Conservation (phyloP, 2,329 filamentous ascomycete genomes). For the Fusarium clavum region DNA sequence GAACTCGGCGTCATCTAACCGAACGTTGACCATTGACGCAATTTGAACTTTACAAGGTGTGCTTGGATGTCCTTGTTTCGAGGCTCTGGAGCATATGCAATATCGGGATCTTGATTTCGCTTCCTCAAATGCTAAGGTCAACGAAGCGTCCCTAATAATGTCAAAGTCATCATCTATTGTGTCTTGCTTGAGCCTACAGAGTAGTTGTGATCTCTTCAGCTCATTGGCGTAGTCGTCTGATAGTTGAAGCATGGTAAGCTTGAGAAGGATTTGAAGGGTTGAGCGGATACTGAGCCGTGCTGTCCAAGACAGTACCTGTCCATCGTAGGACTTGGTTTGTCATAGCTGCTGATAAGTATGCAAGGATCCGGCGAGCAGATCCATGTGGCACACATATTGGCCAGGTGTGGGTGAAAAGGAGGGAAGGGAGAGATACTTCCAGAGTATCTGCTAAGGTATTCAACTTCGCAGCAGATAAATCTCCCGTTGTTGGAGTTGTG, state of each 20-base stretch:
- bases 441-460: neutral
- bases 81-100: neutral
- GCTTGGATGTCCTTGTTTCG: neutral
- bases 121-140: neutral
- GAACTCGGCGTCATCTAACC: slow-evolving; percentile 1
- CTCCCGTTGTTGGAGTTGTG: neutral
- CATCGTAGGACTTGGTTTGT: neutral
- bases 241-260: neutral
- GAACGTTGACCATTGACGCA: neutral
- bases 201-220: no score
- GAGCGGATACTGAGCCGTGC: neutral
- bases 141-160: no score
- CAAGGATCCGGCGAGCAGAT: slow-evolving; percentile 15
- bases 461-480: neutral
- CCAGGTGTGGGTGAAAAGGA: neutral
- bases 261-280: neutral
- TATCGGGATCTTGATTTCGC: no score
- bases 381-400: neutral
- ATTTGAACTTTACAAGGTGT: neutral
- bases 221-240: no score
- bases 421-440: slow-evolving; percentile 1
- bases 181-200: neutral
- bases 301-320: slow-evolving; percentile 5
- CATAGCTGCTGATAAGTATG: slow-evolving; percentile 10
- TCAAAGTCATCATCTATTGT: neutral